A percentile compares a stretch with the other conserved stretches of the same genome.
Conservation (phyloP, 169 alveolate species). For the Eimeria acervulina region DNA sequence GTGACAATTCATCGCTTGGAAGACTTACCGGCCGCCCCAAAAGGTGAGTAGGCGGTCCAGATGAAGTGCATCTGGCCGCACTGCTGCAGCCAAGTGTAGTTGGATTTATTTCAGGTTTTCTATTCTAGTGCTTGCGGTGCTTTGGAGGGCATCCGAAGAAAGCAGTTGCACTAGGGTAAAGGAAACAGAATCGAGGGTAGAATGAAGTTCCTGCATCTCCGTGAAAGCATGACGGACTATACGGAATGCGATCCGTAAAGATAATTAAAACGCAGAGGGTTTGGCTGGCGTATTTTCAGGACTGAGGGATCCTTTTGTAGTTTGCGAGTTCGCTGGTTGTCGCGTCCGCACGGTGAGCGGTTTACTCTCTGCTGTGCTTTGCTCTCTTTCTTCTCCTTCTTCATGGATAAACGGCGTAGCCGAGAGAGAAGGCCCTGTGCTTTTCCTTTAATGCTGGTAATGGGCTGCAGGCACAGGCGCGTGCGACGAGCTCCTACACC, state of each 20-base stretch:
- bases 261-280: not conserved
- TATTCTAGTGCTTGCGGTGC: not conserved
- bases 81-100: not conserved
- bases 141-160: not conserved
- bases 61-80: not conserved
- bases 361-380: not conserved
- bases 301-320: conserved; percentile 90
- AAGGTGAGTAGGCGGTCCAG: not conserved
- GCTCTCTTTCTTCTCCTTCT: not conserved
- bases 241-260: not conserved
- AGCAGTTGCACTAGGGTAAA: not conserved
- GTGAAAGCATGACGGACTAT: not conserved
- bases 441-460: conserved; percentile 1
- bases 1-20: conserved; percentile 73
- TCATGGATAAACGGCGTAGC: conserved; percentile 37
- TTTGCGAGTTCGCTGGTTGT: conserved; percentile 95
- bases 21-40: conserved; percentile 61
- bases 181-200: not conserved
- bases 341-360: conserved; percentile 89
- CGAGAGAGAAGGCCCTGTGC: conserved; percentile 78
- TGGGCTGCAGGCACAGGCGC: conserved; percentile 84
- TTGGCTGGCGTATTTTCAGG: conserved; percentile 81
- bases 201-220: not conserved
- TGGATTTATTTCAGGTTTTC: too few relatives aligned
- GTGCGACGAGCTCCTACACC: conserved; percentile 90